Base-by-base conservation (phyloP, 352 stramenopile species). In the Phytophthora melonis region DNA sequence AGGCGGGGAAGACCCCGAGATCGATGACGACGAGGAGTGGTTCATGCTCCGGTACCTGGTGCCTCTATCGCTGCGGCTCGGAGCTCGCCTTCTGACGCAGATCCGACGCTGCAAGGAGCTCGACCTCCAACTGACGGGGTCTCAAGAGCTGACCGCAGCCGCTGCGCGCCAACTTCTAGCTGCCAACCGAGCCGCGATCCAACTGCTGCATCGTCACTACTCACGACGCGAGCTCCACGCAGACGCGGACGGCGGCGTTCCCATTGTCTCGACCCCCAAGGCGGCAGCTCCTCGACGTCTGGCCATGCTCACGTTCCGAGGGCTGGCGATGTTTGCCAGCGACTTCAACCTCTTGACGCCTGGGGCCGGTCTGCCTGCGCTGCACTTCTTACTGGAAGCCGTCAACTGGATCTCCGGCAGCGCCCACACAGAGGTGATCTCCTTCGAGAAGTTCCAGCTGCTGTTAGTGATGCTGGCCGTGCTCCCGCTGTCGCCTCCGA, bases 401-500 rank as follows among this genome's bases (percentile, higher is more conserved):
- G 66, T 88, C 41, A 89, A 92, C 53, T 92, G 84, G 84, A 90
- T 90, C 53, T 86, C 75, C n/a, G 84, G 82, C 30, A 83, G 82
- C 58, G 77, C 84, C 1, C 84, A 90, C 65, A 90, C 84, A 0
- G 82, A 89, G 36, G 74, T 92, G 54, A 82, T 92, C 53, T 90
- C 84, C 23, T 90, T 89, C 25, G 82, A 92, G 58, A 92, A 92
- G 64, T 90, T 92, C 64, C 78, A 88, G 57, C 65, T 87, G 49
- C 25, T 88, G 2, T 63, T 90, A 11, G 72, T 75, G 18, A 75
- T 84, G 36, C 32, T 90, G 9, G 78, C 82, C 9, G 63, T 65
- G 11, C 49, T 82, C 4, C 71, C 70, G 23, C 47, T 84, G 25
- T 66, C 74, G n/a, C 27, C 66, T n/a, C 50, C 41, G 0, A 53